Percentiles rank a stretch among this genome's conserved stretches.
phyloP scores from a whole-genome alignment of 441 rosid species.

The Corymbia citriodora region DNA sequence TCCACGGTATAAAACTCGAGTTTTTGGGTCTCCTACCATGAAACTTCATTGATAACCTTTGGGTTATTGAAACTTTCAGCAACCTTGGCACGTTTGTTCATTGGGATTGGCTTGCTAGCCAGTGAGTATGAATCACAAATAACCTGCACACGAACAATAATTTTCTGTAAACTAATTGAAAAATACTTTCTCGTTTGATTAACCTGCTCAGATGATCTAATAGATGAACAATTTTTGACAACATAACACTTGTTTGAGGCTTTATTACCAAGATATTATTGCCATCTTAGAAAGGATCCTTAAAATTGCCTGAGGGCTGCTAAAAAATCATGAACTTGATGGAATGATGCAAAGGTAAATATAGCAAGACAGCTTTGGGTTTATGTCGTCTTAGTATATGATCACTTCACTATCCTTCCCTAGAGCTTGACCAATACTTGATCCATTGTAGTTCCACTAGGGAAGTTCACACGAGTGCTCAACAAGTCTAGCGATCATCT shows the following conservation, averaged over 20 bases:
- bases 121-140: too few species aligned
- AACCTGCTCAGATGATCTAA: too few species aligned
- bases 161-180: too few species aligned
- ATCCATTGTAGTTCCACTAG: slow-evolving; percentile 91
- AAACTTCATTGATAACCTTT: too few species aligned
- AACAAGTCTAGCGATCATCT: slow-evolving; percentile 77
- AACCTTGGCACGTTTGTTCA: too few species aligned
- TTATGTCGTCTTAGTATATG: slow-evolving; percentile 54
- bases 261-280: slow-evolving; percentile 79
- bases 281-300: slow-evolving; percentile 93
- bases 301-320: slow-evolving; percentile 91
- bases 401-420: slow-evolving; percentile 91
- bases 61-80: too few species aligned
- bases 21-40: too few species aligned
- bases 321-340: not conserved
- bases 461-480: slow-evolving; percentile 83
- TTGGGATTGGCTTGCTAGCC: too few species aligned
- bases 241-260: not conserved
- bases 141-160: too few species aligned
- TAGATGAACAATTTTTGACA: too few species aligned
- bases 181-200: too few species aligned
- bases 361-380: not conserved
- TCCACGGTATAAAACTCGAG: too few species aligned
- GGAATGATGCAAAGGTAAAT: not conserved
- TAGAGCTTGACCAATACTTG: slow-evolving; percentile 79